phyloP scores from a whole-genome alignment of 371 early-diverging fungal genomes.

The Apophysomyces sp. region DNA sequence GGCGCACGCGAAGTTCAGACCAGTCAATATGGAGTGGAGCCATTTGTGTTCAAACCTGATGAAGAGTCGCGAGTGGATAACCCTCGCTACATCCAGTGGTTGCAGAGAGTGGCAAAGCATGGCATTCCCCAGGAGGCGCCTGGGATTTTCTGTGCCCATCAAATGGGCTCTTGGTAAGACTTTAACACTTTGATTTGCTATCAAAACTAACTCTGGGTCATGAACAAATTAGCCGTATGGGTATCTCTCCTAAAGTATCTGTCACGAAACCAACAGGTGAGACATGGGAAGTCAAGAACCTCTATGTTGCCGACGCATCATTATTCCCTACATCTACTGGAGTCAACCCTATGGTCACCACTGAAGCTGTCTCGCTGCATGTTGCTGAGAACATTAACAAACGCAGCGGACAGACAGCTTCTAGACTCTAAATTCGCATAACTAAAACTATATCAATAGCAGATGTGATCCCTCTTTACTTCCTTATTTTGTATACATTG shows the following conservation, averaged over 20 bases:
- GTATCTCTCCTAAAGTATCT: slow-evolving; percentile 41
- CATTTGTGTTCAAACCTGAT: slow-evolving; percentile 30
- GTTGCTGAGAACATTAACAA: slow-evolving; percentile 25
- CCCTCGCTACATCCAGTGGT: slow-evolving; percentile 23
- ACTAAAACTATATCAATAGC: too few relatives aligned
- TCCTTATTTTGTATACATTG: not conserved
- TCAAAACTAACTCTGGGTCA: not conserved
- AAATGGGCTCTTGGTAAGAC: slow-evolving; percentile 59
- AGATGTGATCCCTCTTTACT: too few relatives aligned
- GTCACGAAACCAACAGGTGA: slow-evolving; percentile 66
- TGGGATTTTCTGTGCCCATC: slow-evolving; percentile 45
- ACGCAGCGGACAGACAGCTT: not conserved
- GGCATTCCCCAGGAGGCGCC: slow-evolving; percentile 12
- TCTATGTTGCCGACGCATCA: slow-evolving; percentile 71
- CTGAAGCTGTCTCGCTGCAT: slow-evolving; percentile 43
- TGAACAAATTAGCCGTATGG: slow-evolving; percentile 54
- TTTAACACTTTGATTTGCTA: not conserved
- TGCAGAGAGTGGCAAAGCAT: slow-evolving; percentile 9
- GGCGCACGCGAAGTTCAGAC: slow-evolving; percentile 66
- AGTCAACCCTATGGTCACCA: slow-evolving; percentile 79
- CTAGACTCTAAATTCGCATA: not conserved
- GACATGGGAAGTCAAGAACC: slow-evolving; percentile 67
- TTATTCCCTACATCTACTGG: slow-evolving; percentile 70
- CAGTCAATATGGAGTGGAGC: slow-evolving; percentile 29
- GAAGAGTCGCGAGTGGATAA: slow-evolving; percentile 26